These are phyloP conservation scores for Magnaporthales sp. DNA, from an alignment of 2,329 filamentous ascomycete species.

Conservation along the genomic window DNA sequence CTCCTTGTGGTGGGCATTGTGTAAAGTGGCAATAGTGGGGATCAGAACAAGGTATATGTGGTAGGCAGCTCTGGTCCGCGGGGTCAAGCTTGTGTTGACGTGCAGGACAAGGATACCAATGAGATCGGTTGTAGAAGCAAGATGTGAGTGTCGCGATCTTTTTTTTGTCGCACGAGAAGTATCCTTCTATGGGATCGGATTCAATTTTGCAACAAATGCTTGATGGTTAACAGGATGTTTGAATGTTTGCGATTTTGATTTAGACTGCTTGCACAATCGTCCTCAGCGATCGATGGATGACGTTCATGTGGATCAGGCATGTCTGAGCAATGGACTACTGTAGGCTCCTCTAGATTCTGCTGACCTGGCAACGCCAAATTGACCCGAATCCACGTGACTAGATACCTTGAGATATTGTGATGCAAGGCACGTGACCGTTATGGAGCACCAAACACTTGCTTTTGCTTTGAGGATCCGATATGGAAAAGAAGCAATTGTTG, in stretches of 20 bases:
- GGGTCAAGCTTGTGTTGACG: neutral
- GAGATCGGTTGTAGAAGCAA: too few relatives aligned
- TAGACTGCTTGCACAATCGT: neutral
- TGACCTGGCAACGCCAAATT: conserved; percentile 48
- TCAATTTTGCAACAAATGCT: neutral
- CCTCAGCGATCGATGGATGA: conserved; percentile 8
- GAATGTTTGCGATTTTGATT: conserved; percentile 5
- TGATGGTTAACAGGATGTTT: neutral
- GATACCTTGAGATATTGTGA: neutral
- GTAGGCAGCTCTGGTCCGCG: neutral
- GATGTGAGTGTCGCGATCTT: neutral
- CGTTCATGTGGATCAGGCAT: conserved; percentile 8
- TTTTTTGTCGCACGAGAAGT: neutral
- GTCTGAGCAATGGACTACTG: neutral
- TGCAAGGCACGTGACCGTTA: neutral
- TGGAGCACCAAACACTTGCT: neutral
- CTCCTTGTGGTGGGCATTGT: conserved; percentile 42
- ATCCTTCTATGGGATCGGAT: neutral
- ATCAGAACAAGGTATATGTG: neutral
- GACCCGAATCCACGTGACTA: conserved; percentile 38
- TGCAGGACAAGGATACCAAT: neutral
- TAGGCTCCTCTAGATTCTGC: conserved; percentile 5
- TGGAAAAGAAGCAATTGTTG: neutral
- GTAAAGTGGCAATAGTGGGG: conserved; percentile 3
- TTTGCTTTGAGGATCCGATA: neutral